Evolutionary conservation across 2,329 filamentous ascomycete species (phyloP).

Genomic region (Gremmenia infestans): DNA sequence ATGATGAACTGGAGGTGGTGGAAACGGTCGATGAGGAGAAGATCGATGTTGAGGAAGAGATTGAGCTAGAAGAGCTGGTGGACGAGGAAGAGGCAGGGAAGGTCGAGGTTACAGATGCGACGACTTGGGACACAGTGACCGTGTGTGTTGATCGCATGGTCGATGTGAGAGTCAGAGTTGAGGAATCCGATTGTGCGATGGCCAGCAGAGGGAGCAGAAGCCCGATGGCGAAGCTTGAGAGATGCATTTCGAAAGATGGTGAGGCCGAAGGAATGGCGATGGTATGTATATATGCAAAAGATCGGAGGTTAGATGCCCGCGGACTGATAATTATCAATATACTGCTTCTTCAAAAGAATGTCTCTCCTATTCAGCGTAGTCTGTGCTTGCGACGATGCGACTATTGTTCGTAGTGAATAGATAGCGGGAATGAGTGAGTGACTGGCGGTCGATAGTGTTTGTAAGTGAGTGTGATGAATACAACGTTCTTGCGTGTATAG

Average conservation of each 20-base stretch:
- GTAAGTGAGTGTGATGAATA: conserved; percentile 14
- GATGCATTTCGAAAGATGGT: conserved; percentile 34
- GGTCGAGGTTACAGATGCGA: conserved; percentile 35
- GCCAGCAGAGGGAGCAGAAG: conserved; percentile 50
- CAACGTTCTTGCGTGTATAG: conserved; percentile 15
- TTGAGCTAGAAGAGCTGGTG: conserved; percentile 29
- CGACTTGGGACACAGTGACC: conserved; percentile 44
- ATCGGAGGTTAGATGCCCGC: background rate
- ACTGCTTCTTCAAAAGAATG: too few relatives aligned
- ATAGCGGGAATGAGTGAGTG: background rate
- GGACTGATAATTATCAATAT: conserved; percentile 2
- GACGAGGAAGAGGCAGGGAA: conserved; percentile 27
- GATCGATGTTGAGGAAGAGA: conserved; percentile 23
- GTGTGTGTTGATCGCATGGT: conserved; percentile 49
- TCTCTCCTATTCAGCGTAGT: too few relatives aligned
- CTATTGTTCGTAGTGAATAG: background rate
- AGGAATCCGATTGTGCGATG: conserved; percentile 34
- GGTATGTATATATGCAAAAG: background rate
- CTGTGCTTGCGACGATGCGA: conserved; percentile 13
- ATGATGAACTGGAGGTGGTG: background rate
- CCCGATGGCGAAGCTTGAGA: conserved; percentile 42
- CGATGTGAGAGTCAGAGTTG: conserved; percentile 38
- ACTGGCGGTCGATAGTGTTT: background rate
- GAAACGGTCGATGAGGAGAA: background rate
- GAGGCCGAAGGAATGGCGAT: background rate